Conservation (phyloP, 257 asterid genomes). For the Nicotiana obtusifolia region DNA sequence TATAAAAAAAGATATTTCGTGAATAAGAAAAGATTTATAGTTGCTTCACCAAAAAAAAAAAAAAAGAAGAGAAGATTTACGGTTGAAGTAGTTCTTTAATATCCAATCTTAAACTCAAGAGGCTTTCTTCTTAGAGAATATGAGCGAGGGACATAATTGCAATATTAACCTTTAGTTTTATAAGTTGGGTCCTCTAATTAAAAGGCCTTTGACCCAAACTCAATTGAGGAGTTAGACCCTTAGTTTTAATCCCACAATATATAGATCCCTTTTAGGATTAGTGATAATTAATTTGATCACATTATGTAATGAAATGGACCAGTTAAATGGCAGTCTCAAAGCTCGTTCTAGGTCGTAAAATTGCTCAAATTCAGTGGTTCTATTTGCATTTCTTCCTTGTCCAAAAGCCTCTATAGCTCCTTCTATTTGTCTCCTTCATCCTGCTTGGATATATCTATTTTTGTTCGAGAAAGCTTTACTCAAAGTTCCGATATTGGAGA, state of each 20-base stretch:
- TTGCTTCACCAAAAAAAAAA: too few species aligned
- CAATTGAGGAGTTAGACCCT: too few species aligned
- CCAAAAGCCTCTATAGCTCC: background rate
- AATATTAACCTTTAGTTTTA: background rate
- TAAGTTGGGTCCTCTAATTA: too few species aligned
- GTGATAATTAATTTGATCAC: too few species aligned
- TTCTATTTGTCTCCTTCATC: background rate
- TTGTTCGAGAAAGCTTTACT: background rate
- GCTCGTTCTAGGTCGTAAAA: too few species aligned
- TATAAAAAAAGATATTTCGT: background rate
- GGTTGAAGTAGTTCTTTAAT: background rate
- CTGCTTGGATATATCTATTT: background rate
- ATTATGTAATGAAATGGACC: too few species aligned
- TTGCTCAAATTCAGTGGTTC: too few species aligned
- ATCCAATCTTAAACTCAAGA: background rate
- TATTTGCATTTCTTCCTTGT: too few species aligned
- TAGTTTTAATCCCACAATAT: too few species aligned
- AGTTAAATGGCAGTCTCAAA: too few species aligned
- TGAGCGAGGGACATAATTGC: background rate
- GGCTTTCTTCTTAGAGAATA: background rate
- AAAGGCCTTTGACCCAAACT: too few species aligned
- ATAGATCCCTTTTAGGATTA: too few species aligned
- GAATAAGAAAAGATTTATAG: background rate
- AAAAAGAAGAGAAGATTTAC: background rate
- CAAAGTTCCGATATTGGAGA: background rate